A percentile compares a stretch with the other conserved stretches of the same genome.
phyloP scores from a whole-genome alignment of 768 basidiomycete species.

The Calocybe indica region DNA sequence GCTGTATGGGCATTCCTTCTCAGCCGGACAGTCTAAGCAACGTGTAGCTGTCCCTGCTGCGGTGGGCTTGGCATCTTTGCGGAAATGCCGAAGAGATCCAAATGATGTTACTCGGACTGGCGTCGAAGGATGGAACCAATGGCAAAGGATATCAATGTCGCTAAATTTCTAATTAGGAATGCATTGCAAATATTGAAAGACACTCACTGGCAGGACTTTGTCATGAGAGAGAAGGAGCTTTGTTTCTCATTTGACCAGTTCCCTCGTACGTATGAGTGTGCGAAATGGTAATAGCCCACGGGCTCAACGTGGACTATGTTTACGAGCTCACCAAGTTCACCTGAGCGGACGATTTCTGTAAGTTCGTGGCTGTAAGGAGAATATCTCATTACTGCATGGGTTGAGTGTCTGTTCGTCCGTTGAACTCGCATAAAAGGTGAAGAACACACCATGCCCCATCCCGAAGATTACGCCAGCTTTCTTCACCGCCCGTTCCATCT shows the following conservation, averaged over 20 bases:
- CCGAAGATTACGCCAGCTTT: slow-evolving; percentile 74
- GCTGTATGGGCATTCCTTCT: slow-evolving; percentile 76
- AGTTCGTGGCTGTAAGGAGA: slow-evolving; percentile 77
- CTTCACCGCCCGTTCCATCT: slow-evolving; percentile 68
- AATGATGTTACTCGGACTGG: slow-evolving; percentile 78
- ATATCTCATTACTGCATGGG: slow-evolving; percentile 68
- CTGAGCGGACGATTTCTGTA: slow-evolving; percentile 63
- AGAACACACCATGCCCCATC: slow-evolving; percentile 73
- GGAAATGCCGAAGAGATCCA: slow-evolving; percentile 81
- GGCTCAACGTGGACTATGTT: slow-evolving; percentile 85
- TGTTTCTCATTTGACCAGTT: slow-evolving; percentile 68
- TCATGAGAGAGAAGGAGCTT: slow-evolving; percentile 80
- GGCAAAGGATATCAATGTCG: slow-evolving; percentile 80
- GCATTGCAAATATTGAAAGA: background rate
- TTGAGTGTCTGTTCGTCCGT: background rate
- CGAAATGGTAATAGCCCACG: slow-evolving; percentile 83
- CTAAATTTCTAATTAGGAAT: slow-evolving; percentile 28
- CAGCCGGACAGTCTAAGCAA: slow-evolving; percentile 74
- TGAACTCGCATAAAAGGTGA: background rate
- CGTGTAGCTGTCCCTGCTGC: slow-evolving; percentile 60
- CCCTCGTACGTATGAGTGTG: slow-evolving; percentile 83
- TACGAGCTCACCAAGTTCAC: slow-evolving; percentile 68
- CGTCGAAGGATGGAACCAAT: slow-evolving; percentile 63
- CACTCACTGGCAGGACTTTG: slow-evolving; percentile 84
- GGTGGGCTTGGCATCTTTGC: slow-evolving; percentile 61